Base-by-base conservation (phyloP, 306 rosid genomes). In the Canavalia gladiata region DNA sequence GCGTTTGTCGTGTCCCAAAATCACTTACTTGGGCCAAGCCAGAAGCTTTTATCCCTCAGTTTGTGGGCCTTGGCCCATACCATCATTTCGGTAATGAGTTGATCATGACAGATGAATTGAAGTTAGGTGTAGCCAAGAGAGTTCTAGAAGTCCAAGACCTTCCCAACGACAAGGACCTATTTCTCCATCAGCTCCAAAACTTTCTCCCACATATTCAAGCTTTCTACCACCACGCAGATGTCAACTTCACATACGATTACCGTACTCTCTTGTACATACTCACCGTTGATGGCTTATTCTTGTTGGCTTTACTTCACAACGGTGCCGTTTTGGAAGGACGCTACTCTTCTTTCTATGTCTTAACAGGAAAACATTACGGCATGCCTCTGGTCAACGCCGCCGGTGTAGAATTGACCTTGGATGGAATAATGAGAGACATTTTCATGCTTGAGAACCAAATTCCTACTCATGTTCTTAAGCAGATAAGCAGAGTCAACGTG, bases 41-140 rank as follows among this genome's bases (percentile, higher is more conserved):
- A 29, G 82, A 87, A 74, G 79, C 77, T 50, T 81, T 72, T 11
- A 6, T 6, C 13, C 88, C 90, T 43, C 52, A 74, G 6, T 65
- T 52, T 3, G 34, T 87, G 2, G 86, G 82, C 3, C 46, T 84
- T 11, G 84, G 88, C 0, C 76, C 78, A 0, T 42, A 70, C 31
- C 55, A 81, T 52, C 86, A 87, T 46, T 2, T 3, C 9, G 10
- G 49, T 0, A 11, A 11, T 0, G 75, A 67, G 8, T 80, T 80
- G 30, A 46, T 5, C 34, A 0, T 76, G 39, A n/a, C 18, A 1
- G 35, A 46, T 5, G 1, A 74, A 9, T 35, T 25, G 41, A 57
- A 74, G 8, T n/a, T 75, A 28, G 80, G 30, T 8, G n/a, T 72
- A 46, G 57, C 70, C 35, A 60, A 49, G 13, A 75, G 80, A 41